Conservation (phyloP, 768 basidiomycete genomes). For the Tylopilus vinaceipallidus region DNA sequence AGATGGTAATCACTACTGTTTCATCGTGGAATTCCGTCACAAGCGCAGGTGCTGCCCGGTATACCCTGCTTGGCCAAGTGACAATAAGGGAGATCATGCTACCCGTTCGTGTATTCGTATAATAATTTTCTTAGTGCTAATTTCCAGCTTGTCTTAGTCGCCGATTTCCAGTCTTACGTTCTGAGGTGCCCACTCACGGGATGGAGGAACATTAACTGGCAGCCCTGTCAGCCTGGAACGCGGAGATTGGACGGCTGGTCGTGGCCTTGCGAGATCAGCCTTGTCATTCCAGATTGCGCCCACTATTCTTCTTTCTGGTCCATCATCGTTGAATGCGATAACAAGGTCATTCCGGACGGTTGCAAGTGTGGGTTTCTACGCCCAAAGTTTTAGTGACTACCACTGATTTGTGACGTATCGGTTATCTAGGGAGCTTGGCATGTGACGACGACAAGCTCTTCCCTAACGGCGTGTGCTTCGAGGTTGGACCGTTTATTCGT, state of each 20-base stretch:
- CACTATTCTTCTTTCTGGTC: conserved; percentile 3
- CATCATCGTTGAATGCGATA: conserved; percentile 10
- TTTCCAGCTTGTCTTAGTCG: background rate
- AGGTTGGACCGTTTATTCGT: background rate
- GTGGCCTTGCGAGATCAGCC: background rate
- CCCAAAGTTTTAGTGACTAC: too few species aligned
- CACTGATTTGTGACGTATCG: too few species aligned
- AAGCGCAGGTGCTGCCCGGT: conserved; percentile 2
- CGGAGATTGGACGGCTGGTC: background rate
- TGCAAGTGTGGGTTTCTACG: too few species aligned
- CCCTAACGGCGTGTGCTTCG: conserved; percentile 2
- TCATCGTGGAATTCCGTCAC: conserved; percentile 9
- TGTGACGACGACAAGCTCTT: conserved; percentile 1
- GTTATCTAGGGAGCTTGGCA: too few species aligned
- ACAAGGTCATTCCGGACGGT: too few species aligned
- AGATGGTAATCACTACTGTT: conserved; percentile 5
- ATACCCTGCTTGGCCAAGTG: conserved; percentile 5
- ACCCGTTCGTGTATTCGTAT: background rate
- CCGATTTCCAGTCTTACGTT: background rate
- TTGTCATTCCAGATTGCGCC: background rate
- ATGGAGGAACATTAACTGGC: background rate
- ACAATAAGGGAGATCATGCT: background rate
- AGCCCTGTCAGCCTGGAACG: background rate
- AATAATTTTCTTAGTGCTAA: background rate
- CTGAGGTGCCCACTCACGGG: background rate